Evolutionary conservation across 176 grass and related monocot species (phyloP).

Genomic region (Ananas comosus): DNA sequence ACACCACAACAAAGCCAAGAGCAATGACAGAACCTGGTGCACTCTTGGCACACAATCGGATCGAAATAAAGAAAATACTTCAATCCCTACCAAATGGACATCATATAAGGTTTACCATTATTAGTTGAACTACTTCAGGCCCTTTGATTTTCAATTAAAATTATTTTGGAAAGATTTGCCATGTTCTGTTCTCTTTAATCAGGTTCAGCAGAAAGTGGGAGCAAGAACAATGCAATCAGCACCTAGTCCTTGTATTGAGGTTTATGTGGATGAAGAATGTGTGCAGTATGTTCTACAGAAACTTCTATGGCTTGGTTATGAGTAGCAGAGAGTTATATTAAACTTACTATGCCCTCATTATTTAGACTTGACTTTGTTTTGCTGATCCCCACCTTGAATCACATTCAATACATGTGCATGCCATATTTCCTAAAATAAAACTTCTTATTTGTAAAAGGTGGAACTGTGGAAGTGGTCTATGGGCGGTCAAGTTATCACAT

Average conservation of each 20-base stretch:
- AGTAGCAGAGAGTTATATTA: neutral
- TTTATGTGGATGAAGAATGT: constrained; percentile 70
- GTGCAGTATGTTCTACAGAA: constrained; percentile 40
- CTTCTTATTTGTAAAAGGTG: no score
- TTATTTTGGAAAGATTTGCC: neutral
- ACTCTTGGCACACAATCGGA: constrained; percentile 63
- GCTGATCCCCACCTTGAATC: no score
- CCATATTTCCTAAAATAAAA: no score
- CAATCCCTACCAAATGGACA: constrained; percentile 67
- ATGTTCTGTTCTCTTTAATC: constrained; percentile 9
- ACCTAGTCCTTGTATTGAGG: constrained; percentile 39
- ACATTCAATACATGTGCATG: no score
- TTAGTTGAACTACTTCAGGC: neutral
- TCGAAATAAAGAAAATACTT: constrained; percentile 84
- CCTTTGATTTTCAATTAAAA: no score
- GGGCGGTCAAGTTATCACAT: no score
- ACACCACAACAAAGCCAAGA: constrained; percentile 23
- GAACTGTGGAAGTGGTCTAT: no score
- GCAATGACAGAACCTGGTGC: constrained; percentile 39
- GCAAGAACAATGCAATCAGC: constrained; percentile 27
- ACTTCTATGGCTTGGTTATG: constrained; percentile 8
- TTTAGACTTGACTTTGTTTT: neutral
- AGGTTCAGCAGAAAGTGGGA: constrained; percentile 58
- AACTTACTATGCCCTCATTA: no score
- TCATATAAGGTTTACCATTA: constrained; percentile 50